phyloP scores from a whole-genome alignment of 169 alveolate genomes.

The Plasmodium fragile region DNA sequence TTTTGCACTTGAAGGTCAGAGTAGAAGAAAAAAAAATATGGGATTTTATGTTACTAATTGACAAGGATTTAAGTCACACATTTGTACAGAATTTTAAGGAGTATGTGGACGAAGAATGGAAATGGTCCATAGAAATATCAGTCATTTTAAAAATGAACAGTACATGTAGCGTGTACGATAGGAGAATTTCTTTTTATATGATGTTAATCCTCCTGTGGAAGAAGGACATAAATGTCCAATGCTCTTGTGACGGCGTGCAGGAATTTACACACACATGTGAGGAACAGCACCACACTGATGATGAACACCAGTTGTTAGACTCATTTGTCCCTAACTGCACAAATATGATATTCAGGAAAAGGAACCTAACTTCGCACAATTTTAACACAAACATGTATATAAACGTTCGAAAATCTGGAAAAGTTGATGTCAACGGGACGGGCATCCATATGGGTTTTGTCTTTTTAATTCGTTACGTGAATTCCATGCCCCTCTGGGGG shows the following conservation, averaged over 20 bases:
- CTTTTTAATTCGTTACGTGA: conserved; percentile 72
- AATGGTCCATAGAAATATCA: conserved; percentile 75
- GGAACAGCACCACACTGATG: not conserved
- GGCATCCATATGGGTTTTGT: conserved; percentile 15
- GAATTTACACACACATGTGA: conserved; percentile 24
- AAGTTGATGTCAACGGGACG: not conserved
- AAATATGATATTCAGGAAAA: conserved; percentile 26
- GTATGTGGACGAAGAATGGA: conserved; percentile 56
- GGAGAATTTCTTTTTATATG: conserved; percentile 60
- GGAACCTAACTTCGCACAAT: conserved; percentile 32
- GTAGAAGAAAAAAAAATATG: conserved; percentile 71
- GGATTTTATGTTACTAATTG: conserved; percentile 75
- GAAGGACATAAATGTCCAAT: conserved; percentile 48
- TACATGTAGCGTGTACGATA: conserved; percentile 21
- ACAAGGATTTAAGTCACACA: conserved; percentile 72
- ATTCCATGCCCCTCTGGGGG: conserved; percentile 76
- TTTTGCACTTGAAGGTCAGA: conserved; percentile 69
- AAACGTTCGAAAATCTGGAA: conserved; percentile 50
- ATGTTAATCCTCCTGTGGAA: conserved; percentile 68
- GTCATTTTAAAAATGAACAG: conserved; percentile 59
- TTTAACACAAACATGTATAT: conserved; percentile 23
- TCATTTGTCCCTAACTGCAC: conserved; percentile 3
- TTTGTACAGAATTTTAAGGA: conserved; percentile 75
- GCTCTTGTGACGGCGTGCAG: conserved; percentile 1
- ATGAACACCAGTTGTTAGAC: conserved; percentile 9